Evolutionary conservation across 306 rosid genomes (phyloP).

Genomic region (Prunus davidiana): DNA sequence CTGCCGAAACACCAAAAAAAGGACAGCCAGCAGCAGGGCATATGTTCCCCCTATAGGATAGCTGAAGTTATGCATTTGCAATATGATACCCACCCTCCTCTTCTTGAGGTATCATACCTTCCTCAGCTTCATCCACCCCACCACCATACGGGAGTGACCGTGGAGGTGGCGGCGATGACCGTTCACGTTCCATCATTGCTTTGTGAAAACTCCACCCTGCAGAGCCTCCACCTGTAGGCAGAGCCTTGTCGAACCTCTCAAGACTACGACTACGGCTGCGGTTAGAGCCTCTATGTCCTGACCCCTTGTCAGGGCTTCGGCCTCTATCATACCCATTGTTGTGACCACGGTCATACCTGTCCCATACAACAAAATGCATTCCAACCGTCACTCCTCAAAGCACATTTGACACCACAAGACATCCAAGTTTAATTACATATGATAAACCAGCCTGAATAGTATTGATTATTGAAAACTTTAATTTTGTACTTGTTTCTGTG

Average conservation of each 20-base stretch:
- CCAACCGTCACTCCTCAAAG: slow-evolving; percentile 15
- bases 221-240: slow-evolving; percentile 26
- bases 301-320: slow-evolving; percentile 60
- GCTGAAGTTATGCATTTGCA: background rate
- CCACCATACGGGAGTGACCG: too few species aligned
- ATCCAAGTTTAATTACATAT: background rate
- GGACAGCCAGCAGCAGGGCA: background rate
- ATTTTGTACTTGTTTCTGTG: background rate
- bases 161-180: slow-evolving; percentile 25
- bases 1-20: too few species aligned
- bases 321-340: slow-evolving; percentile 31
- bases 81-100: background rate
- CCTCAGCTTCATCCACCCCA: slow-evolving; percentile 63
- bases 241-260: slow-evolving; percentile 44
- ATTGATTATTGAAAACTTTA: background rate
- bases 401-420: background rate
- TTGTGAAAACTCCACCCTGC: slow-evolving; percentile 62
- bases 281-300: slow-evolving; percentile 37
- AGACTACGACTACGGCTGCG: slow-evolving; percentile 73
- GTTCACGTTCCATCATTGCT: slow-evolving; percentile 57
- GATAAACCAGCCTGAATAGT: background rate
- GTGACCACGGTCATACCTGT: slow-evolving; percentile 43
- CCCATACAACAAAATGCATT: slow-evolving; percentile 16
- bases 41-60: background rate
- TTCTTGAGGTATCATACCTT: slow-evolving; percentile 63